Base-by-base conservation (phyloP, 2,329 filamentous ascomycete genomes). In the Xylariaceae sp. region DNA sequence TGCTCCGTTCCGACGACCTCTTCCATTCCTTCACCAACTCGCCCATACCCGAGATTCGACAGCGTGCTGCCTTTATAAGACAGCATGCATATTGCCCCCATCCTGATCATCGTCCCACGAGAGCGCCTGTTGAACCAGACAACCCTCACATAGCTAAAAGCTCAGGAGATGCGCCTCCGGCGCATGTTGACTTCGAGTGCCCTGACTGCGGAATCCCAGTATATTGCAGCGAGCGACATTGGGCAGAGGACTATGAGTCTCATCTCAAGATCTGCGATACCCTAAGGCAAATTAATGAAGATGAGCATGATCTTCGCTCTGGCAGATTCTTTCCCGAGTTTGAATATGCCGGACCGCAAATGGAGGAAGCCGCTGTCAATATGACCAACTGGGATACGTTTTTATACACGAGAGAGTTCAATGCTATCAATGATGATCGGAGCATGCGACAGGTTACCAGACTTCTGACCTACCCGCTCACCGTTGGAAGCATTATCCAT, bases 341-440 rank as follows among this genome's bases (percentile, higher is more conserved):
- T 70, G 86, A 92, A 62, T 96, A 96, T 71, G 92, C 94, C 0
- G 90, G 88, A 11, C 82, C 87, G 57, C 92, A 97, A 76, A 86
- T 97, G 73, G 92, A 97, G 65, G 93, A 97, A 73, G 90, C 92
- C 39, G 82, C 94, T 66, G 85, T 97, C 66, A 99, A 99, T 75
- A 92, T 99, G 89, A 96, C 89, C 49, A 99, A 95, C 74, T 99
- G 94, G 94, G 94, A 99, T 74, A 97, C 94, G 0, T 90, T 95
- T 68, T 79, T 99, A 71, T 99, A 96, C 73, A 95, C 92, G 2
- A 83, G 94, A 69, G 88, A 96, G 69, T 97, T 94, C 69, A 84
- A 88, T 66, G 95, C 95, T 4, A 87, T 99, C 71, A 92, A 99
- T 73, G 86, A 92, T 62, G 92, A 96, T 72, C 84, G 93, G 60